phyloP scores from a whole-genome alignment of 2,329 filamentous ascomycete species.

The Arachnomyces sp. region DNA sequence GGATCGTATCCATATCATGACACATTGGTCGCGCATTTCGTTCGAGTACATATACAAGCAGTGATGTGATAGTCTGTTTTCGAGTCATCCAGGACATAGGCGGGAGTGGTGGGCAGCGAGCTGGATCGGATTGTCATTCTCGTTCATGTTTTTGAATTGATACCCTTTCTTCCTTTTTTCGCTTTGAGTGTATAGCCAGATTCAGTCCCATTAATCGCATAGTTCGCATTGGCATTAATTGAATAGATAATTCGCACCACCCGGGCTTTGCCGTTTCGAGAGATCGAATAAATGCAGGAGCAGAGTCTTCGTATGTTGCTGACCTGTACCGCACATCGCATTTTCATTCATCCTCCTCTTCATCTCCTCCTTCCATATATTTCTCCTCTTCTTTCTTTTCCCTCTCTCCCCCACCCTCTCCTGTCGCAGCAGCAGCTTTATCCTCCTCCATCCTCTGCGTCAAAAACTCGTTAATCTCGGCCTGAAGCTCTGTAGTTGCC shows the following conservation, averaged over 20 bases:
- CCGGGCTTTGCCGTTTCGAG: neutral
- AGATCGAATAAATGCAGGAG: slow-evolving; percentile 15
- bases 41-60: slow-evolving; percentile 6
- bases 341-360: slow-evolving; percentile 49
- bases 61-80: slow-evolving; percentile 1
- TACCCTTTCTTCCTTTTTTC: slow-evolving; percentile 19
- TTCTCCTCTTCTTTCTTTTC: slow-evolving; percentile 47
- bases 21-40: slow-evolving; percentile 7
- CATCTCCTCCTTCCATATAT: slow-evolving; percentile 73
- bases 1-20: slow-evolving; percentile 13
- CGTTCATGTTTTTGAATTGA: slow-evolving; percentile 22
- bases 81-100: neutral
- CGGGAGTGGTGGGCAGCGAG: slow-evolving; percentile 9
- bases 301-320: too few species aligned
- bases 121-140: slow-evolving; percentile 10
- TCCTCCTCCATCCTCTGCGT: slow-evolving; percentile 57
- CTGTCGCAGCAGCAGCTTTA: slow-evolving; percentile 33
- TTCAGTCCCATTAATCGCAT: too few species aligned
- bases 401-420: slow-evolving; percentile 13
- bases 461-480: slow-evolving; percentile 50
- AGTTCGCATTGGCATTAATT: too few species aligned
- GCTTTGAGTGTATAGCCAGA: neutral
- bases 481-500: slow-evolving; percentile 45
- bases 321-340: slow-evolving; percentile 9
- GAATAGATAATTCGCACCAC: too few species aligned